Evolutionary conservation across 106 monocot genomes (phyloP).

Genomic region (Iris macrosiphon): DNA sequence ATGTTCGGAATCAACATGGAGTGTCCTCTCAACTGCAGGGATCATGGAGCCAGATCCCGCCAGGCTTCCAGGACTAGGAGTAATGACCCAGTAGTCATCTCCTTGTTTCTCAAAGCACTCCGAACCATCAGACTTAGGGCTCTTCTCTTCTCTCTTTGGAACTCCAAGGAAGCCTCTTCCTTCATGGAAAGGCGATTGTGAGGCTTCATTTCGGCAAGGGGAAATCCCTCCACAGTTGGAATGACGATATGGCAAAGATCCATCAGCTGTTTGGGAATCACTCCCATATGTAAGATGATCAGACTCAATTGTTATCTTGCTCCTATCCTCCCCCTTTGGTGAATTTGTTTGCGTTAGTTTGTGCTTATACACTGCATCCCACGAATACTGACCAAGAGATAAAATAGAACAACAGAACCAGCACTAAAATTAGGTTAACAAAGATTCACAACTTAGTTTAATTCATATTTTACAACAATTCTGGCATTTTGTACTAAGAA

Average conservation of each 20-base stretch:
- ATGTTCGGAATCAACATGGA: slow-evolving; percentile 26
- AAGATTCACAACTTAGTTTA: no score
- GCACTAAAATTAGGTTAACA: no score
- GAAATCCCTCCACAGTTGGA: slow-evolving; percentile 31
- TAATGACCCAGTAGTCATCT: slow-evolving; percentile 18
- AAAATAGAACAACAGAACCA: slow-evolving; percentile 10
- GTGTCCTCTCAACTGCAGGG: slow-evolving; percentile 29
- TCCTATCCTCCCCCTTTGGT: slow-evolving; percentile 25
- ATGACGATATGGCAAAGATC: slow-evolving; percentile 33
- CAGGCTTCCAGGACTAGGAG: slow-evolving; percentile 17
- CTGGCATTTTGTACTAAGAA: no score
- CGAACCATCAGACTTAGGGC: slow-evolving; percentile 16
- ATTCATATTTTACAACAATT: no score
- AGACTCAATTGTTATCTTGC: slow-evolving; percentile 47
- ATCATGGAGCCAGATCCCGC: slow-evolving; percentile 32
- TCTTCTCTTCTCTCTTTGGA: slow-evolving; percentile 22
- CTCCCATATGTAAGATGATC: slow-evolving; percentile 41
- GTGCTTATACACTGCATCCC: slow-evolving; percentile 68
- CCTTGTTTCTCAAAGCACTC: slow-evolving; percentile 26
- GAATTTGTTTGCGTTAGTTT: slow-evolving; percentile 29
- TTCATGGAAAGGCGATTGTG: slow-evolving; percentile 36
- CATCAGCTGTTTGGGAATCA: slow-evolving; percentile 52
- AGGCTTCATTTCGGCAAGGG: slow-evolving; percentile 32
- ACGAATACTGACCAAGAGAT: slow-evolving; percentile 29
- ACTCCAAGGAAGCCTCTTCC: slow-evolving; percentile 46